A percentile compares a stretch with the other conserved stretches of the same genome.
Evolutionary conservation across 225 moss, liverwort and hornwort species (phyloP).

Genomic region (Takakia lepidozioides): DNA sequence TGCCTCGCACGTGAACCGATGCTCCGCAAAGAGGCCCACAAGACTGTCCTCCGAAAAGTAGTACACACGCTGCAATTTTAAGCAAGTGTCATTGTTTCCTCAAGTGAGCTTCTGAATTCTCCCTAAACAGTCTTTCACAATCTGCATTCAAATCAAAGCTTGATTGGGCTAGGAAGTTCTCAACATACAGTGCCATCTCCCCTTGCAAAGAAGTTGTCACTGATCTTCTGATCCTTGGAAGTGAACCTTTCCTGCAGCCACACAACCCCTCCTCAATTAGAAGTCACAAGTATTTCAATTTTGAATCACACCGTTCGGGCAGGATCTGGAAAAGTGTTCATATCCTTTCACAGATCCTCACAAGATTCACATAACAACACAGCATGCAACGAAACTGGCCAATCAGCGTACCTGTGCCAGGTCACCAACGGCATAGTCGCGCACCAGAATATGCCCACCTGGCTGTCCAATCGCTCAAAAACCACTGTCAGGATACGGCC

Average conservation of each 20-base stretch:
- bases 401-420: conserved; percentile 72
- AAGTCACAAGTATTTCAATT: no score
- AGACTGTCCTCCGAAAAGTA: conserved; percentile 80
- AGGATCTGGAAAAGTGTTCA: no score
- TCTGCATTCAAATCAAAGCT: background rate
- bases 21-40: conserved; percentile 39
- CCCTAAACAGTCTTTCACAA: background rate
- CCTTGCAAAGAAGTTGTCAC: conserved; percentile 93
- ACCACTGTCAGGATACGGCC: no score
- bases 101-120: background rate
- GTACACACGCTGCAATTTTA: conserved; percentile 61
- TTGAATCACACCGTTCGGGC: no score
- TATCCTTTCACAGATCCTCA: no score
- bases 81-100: background rate
- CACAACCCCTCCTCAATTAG: no score
- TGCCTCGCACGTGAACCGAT: conserved; percentile 62
- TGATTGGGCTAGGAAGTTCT: background rate
- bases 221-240: conserved; percentile 79
- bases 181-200: conserved; percentile 91
- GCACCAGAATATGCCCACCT: conserved; percentile 73
- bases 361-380: no score
- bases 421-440: conserved; percentile 94
- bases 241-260: conserved; percentile 75
- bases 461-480: conserved; percentile 50
- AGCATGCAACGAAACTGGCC: no score